Base-by-base conservation (phyloP, 1,284 basidiomycete genomes). In the Chalciporus sp. region DNA sequence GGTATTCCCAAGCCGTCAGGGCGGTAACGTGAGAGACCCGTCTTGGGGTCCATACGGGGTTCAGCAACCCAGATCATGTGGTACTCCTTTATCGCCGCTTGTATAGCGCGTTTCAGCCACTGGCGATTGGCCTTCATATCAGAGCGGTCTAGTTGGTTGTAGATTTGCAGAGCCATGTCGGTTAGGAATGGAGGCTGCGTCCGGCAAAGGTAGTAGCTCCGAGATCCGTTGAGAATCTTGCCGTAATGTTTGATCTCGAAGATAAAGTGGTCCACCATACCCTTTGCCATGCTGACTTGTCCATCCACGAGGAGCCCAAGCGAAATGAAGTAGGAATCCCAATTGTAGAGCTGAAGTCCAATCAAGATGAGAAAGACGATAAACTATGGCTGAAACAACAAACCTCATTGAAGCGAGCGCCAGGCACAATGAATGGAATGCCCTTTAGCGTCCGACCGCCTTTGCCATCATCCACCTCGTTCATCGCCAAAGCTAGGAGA, bases 191-290 rank as follows among this genome's bases (percentile, higher is more conserved):
- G 96, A 29, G 96, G 96, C 71, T 99, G 96, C 14, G 95, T 90
- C 52, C 96, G 90, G 73, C 91, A 93, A 54, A 99, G 85, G 72
- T 99, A 99, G 84, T 95, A 88, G 60, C 85, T 88, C 55, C 88
- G 85, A 67, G 84, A 88, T 56, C 88, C 88, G 64, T 90, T 88
- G 53, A 90, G 70, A 63, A 89, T 89, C 74, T 96, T 98, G 77
- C 91, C 90, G 71, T 98, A 98, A 75, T 98, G 92, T 74, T 88
- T 94, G 79, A 99, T 98, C 79, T 99, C 94, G 70, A 99, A 99
- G 67, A 98, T 91, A 75, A 98, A 99, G 72, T 99, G 96, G 58
- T 98, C 96, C 45, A 98, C 94, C 83, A 97, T 95, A 62, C 93
- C 92, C 74, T 94, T 94, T 8, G 96, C 96, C 81, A 98, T 91